Evolutionary conservation across 106 monocot genomes (phyloP).

Genomic region (Dactylorhiza incarnata): DNA sequence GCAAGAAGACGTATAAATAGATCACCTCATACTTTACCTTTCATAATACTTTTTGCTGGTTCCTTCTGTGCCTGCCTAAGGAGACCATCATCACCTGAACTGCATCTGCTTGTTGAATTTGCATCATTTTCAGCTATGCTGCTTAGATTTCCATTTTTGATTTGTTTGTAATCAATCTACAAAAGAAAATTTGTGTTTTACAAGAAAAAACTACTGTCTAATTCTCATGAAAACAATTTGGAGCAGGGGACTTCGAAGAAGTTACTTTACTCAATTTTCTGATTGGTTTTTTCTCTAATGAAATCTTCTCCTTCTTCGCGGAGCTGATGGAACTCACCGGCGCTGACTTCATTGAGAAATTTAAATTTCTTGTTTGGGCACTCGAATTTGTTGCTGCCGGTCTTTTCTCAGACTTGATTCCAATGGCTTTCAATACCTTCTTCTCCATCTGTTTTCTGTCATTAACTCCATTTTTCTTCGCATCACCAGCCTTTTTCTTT

Average conservation of each 20-base stretch:
- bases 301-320: conserved; percentile 24
- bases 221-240: not conserved
- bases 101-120: not conserved
- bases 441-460: conserved; percentile 4
- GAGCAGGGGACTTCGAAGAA: not conserved
- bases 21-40: conserved; percentile 5
- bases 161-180: conserved; percentile 3
- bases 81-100: not conserved
- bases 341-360: not conserved
- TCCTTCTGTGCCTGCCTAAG: conserved; percentile 6
- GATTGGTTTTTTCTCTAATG: conserved; percentile 10
- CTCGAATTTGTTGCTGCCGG: not conserved
- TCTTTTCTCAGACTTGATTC: conserved; percentile 14
- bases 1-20: not conserved
- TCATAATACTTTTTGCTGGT: not conserved
- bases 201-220: not conserved
- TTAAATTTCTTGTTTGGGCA: not conserved
- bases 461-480: not conserved
- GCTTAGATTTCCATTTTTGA: conserved; percentile 8
- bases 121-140: not conserved
- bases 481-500: conserved; percentile 2
- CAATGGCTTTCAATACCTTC: conserved; percentile 10
- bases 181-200: not conserved
- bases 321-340: not conserved
- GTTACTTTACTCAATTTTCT: not conserved